Evolutionary conservation across 2,329 filamentous ascomycete species (phyloP), one percentile per base, ranked within the genome.

Genomic region (Curvularia sp.): DNA sequence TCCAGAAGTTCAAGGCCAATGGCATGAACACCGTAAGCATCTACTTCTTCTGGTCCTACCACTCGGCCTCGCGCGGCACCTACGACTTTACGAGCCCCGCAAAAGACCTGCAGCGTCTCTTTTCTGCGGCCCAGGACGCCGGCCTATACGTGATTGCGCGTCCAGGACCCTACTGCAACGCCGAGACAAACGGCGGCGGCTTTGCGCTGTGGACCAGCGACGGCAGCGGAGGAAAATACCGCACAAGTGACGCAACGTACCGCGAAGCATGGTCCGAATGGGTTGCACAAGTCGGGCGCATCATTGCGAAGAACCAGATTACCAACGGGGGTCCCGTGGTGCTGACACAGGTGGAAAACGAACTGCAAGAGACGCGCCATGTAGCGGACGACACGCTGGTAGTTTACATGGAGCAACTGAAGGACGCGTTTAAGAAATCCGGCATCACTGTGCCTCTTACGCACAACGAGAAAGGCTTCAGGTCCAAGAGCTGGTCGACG

Each of bases 281-380:
- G 79, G 77, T 82, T 21, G 63, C 67, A 5, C 68, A 79, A 51
- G 76, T 84, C 25, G 81, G 81, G 15, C 70, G 75, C 15, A 81
- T 84, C 39, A 79, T 85, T 54, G 79, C 78, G 2, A 75, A 73
- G 30, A 84, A 85, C 46, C 78, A 82, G 59, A 80, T 83, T 50
- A 84, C 81, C 0, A 80, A 81, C 9, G 81, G 80, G 3, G 82
- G 82, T 21, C 80, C 82, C 0, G 78, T 85, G 12, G 83, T 84
- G 42, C 69, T 85, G 9, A 80, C 79, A 43, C 82, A 86, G 60
- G 76, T 84, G 18, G 83, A 86, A 63, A 86, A 85, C 52, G 83
- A 85, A 63, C 74, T 83, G 21, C 78, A 80, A 58, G 76, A 84
- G 63, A 80, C 78, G 1, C 66, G 51, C 2, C 78, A 84, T 55